These are phyloP conservation scores for Aspergillus felis DNA, from an alignment of 2,329 filamentous ascomycete genomes.

Conservation along the genomic window DNA sequence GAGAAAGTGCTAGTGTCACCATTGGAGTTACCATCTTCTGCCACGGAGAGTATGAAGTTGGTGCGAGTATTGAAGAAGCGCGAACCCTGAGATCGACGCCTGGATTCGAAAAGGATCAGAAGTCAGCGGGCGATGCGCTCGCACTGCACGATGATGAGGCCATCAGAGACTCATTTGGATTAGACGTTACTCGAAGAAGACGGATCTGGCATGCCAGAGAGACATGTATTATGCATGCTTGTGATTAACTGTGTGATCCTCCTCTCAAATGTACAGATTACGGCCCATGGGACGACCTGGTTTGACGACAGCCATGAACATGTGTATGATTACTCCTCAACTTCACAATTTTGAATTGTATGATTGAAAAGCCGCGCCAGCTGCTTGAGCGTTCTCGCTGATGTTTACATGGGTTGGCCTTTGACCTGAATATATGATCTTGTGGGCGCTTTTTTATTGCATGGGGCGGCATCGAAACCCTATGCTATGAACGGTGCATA, in stretches of 20 bases:
- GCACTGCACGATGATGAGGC: slow-evolving; percentile 24
- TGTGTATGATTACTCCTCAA: neutral
- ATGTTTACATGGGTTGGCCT: neutral
- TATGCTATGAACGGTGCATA: neutral
- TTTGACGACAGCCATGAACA: slow-evolving; percentile 3
- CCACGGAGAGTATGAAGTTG: slow-evolving; percentile 76
- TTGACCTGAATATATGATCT: neutral
- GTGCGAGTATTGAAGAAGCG: slow-evolving; percentile 77
- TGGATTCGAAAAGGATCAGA: slow-evolving; percentile 10
- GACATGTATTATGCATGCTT: slow-evolving; percentile 42
- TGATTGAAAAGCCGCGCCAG: neutral
- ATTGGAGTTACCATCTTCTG: slow-evolving; percentile 73
- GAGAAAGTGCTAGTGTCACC: slow-evolving; percentile 56
- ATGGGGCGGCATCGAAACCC: neutral
- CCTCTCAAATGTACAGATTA: neutral
- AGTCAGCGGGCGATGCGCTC: slow-evolving; percentile 4
- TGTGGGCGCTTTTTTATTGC: neutral
- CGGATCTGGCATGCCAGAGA: slow-evolving; percentile 46
- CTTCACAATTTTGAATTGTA: neutral
- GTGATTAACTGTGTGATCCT: slow-evolving; percentile 16
- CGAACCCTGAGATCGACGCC: slow-evolving; percentile 41
- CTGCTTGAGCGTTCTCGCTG: neutral
- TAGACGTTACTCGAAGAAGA: slow-evolving; percentile 36
- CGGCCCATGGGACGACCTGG: neutral
- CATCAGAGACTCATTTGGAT: slow-evolving; percentile 38